phyloP scores from a whole-genome alignment of 768 basidiomycete species.

The Lentinula lateritia region DNA sequence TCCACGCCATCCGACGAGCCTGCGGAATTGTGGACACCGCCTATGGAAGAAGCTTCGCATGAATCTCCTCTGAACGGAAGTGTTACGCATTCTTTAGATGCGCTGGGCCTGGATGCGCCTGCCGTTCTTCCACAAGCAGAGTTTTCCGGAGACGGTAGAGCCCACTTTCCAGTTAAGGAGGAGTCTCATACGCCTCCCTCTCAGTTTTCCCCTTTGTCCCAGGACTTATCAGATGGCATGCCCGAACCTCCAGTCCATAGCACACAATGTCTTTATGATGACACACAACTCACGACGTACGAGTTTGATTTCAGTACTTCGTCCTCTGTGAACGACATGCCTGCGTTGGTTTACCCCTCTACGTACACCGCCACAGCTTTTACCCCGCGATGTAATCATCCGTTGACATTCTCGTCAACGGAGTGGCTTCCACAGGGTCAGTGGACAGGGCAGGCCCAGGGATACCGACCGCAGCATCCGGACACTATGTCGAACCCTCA shows the following conservation, averaged over 20 bases:
- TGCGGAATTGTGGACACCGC: not conserved
- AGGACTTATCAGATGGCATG: not conserved
- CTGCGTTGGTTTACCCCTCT: not conserved
- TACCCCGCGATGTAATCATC: not conserved
- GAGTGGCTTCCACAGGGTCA: not conserved
- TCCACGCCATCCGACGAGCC: not conserved
- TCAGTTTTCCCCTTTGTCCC: not conserved
- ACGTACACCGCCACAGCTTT: not conserved
- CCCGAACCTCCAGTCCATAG: not conserved
- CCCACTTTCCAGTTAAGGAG: not conserved
- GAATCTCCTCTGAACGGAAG: not conserved
- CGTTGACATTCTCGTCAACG: not conserved
- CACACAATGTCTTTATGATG: not conserved
- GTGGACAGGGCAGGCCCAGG: not conserved
- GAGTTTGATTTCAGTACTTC: not conserved
- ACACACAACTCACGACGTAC: not conserved
- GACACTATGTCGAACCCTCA: not conserved
- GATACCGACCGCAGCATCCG: not conserved
- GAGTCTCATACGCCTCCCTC: not conserved
- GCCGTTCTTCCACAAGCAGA: not conserved
- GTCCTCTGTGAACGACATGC: not conserved
- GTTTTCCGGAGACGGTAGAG: not conserved
- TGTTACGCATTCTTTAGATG: not conserved
- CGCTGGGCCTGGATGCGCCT: not conserved
- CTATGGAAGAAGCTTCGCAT: not conserved